Conservation (phyloP, 306 rosid species). For the Trifolium dubium region DNA sequence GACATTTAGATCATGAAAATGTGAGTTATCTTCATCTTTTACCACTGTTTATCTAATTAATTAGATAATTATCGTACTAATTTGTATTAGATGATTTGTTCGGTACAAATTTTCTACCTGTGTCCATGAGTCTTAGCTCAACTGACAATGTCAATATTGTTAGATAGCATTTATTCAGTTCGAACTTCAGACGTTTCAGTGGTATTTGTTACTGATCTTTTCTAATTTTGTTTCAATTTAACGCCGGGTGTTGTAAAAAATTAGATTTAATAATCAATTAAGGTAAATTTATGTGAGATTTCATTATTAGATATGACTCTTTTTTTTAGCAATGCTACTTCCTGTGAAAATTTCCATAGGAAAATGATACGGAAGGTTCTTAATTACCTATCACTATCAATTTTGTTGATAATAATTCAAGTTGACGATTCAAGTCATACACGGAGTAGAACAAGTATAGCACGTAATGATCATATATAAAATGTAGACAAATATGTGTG, state of each 20-base stretch:
- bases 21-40: constrained; percentile 51
- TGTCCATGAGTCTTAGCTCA: neutral
- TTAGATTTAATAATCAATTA: neutral
- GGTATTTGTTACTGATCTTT: neutral
- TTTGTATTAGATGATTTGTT: neutral
- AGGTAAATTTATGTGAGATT: neutral
- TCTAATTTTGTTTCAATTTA: neutral
- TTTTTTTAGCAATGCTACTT: neutral
- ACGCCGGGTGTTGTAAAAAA: neutral
- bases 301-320: neutral
- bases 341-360: neutral
- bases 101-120: neutral
- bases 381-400: neutral
- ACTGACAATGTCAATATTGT: too few relatives aligned
- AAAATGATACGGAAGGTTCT: neutral
- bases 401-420: neutral
- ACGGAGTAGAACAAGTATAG: neutral
- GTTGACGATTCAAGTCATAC: constrained; percentile 3
- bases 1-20: constrained; percentile 94
- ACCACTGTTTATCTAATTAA: neutral
- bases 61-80: neutral
- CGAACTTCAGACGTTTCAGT: too few relatives aligned
- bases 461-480: neutral
- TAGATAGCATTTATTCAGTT: too few relatives aligned
- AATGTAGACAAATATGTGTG: constrained; percentile 22